phyloP scores from a whole-genome alignment of 2,329 filamentous ascomycete genomes.

The Fusarium sp. region DNA sequence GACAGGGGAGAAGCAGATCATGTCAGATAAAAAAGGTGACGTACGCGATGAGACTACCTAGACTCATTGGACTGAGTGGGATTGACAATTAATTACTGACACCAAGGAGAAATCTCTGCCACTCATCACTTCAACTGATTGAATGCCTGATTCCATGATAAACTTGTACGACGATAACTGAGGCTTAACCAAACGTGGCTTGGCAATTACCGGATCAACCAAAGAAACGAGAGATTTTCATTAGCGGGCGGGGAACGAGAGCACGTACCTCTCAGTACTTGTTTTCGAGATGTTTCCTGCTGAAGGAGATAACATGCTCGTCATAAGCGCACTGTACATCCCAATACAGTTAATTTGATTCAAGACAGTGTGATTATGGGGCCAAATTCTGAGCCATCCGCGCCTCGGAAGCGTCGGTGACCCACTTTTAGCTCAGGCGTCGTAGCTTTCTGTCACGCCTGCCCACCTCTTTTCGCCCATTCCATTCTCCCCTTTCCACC shows the following conservation, averaged over 20 bases:
- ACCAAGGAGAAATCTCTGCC: not conserved
- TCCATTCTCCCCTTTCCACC: slow-evolving; percentile 45
- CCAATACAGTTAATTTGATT: fast-evolving
- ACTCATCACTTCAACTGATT: not conserved
- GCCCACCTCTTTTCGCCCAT: slow-evolving; percentile 44
- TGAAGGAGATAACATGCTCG: slow-evolving; percentile 4
- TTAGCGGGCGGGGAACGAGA: slow-evolving; percentile 12
- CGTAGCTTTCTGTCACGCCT: slow-evolving; percentile 42
- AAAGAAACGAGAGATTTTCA: slow-evolving; percentile 18
- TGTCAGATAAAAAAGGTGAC: not conserved
- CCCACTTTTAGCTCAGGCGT: slow-evolving; percentile 32
- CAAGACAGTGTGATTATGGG: not conserved
- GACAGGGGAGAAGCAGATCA: not conserved
- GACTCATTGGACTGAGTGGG: not conserved
- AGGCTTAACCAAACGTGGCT: slow-evolving; percentile 31
- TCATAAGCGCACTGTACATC: slow-evolving; percentile 11
- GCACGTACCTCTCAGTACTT: slow-evolving; percentile 39
- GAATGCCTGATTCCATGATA: slow-evolving; percentile 19
- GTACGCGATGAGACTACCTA: not conserved
- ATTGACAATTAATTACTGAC: slow-evolving; percentile 15
- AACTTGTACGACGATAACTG: slow-evolving; percentile 16
- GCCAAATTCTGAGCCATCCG: not conserved
- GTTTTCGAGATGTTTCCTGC: slow-evolving; percentile 31
- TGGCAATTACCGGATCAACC: slow-evolving; percentile 20
- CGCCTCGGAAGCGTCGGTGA: slow-evolving; percentile 9